Conservation (phyloP, 148 eudicot species). For the Silene latifolia region DNA sequence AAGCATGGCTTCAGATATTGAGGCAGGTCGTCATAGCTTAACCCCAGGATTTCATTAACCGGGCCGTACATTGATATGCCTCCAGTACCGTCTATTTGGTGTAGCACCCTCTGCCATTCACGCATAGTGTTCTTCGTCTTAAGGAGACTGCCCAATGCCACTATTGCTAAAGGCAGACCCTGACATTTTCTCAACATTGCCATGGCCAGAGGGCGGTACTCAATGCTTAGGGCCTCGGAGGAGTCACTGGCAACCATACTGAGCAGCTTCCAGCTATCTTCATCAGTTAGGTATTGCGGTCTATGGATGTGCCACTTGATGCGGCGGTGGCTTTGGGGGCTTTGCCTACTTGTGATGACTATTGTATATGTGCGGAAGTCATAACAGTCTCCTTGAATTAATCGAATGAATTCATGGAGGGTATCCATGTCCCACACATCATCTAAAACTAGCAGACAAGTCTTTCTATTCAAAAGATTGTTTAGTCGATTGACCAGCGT, state of each 20-base stretch:
- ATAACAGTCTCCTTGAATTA: neutral
- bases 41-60: constrained; percentile 23
- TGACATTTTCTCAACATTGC: constrained; percentile 22
- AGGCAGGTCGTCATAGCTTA: constrained; percentile 18
- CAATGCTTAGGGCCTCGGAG: neutral
- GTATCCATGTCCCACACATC: constrained; percentile 21
- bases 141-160: constrained; percentile 15
- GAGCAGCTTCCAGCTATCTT: constrained; percentile 15
- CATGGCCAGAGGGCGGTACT: constrained; percentile 8
- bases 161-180: constrained; percentile 26
- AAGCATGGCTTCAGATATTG: constrained; percentile 30
- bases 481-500: neutral
- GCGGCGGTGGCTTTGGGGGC: neutral
- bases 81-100: neutral
- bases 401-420: neutral
- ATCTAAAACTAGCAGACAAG: constrained; percentile 19
- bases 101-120: constrained; percentile 19
- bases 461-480: neutral
- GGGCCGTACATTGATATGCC: constrained; percentile 15
- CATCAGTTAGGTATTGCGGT: neutral
- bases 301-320: neutral
- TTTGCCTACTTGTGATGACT: constrained; percentile 10
- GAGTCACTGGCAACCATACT: neutral
- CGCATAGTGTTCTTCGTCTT: constrained; percentile 8
- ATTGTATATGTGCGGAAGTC: neutral